phyloP scores from a whole-genome alignment of 768 basidiomycete genomes.

The Tubosaeta sp. region DNA sequence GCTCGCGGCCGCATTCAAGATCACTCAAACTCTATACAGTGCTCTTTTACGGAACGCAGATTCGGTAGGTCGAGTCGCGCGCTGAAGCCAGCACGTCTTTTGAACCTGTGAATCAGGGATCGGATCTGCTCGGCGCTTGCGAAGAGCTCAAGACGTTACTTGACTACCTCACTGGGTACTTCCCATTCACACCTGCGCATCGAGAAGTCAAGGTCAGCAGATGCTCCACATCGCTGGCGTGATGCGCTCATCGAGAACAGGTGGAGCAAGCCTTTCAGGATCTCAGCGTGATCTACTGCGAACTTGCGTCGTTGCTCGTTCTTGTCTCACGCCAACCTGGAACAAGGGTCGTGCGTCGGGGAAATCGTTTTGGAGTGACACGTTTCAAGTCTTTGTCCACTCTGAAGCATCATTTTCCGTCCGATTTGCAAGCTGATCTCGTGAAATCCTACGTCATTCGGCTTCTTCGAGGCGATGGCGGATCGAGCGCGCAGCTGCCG shows the following conservation, averaged over 20 bases:
- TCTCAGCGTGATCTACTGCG: conserved; percentile 74
- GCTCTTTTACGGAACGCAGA: conserved; percentile 46
- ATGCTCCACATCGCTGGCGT: not conserved
- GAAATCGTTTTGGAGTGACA: conserved; percentile 6
- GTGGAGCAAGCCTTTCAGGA: conserved; percentile 63
- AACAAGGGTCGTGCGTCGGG: conserved; percentile 3
- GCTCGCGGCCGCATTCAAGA: conserved; percentile 51
- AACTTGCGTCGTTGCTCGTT: conserved; percentile 62
- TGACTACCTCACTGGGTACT: conserved; percentile 74
- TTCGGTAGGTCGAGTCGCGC: conserved; percentile 20
- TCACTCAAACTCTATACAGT: conserved; percentile 59
- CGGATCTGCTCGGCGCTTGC: conserved; percentile 25
- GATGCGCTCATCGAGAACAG: conserved; percentile 34
- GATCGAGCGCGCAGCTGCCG: conserved; percentile 39
- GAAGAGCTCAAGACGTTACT: conserved; percentile 58
- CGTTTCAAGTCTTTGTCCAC: conserved; percentile 17
- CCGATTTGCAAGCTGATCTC: conserved; percentile 40
- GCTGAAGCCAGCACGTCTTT: not conserved
- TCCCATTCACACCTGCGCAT: conserved; percentile 63
- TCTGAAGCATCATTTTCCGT: conserved; percentile 14
- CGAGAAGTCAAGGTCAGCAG: conserved; percentile 53
- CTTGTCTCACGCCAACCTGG: conserved; percentile 31
- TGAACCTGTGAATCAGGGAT: conserved; percentile 19
- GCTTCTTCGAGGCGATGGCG: conserved; percentile 50
- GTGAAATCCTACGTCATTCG: conserved; percentile 60